Conservation (phyloP, 164 flowering plant species). For the Sedum album region DNA sequence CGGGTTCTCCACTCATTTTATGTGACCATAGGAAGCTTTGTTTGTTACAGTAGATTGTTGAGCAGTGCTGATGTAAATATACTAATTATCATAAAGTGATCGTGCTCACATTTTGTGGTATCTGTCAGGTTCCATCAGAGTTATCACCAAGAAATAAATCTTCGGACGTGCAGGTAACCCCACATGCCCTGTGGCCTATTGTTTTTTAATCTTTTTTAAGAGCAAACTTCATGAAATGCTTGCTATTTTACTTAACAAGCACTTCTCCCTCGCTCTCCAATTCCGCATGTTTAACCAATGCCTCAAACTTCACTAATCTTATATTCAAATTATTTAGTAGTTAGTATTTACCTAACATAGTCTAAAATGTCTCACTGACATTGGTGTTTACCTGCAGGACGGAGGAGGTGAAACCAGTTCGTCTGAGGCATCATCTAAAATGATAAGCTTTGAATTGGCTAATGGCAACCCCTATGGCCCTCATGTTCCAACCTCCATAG, state of each 20-base stretch:
- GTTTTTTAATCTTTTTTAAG: too few species aligned
- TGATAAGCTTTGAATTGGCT: constrained; percentile 76
- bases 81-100: not conserved
- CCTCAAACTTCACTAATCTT: too few species aligned
- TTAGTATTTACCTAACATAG: constrained; percentile 2
- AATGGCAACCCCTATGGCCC: constrained; percentile 57
- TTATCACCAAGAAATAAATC: constrained; percentile 30
- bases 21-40: not conserved
- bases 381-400: constrained; percentile 30
- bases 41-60: not conserved
- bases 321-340: too few species aligned
- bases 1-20: too few species aligned
- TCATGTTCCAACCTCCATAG: constrained; percentile 42
- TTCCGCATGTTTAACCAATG: too few species aligned
- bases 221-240: too few species aligned
- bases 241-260: too few species aligned
- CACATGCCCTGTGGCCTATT: too few species aligned
- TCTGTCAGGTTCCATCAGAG: constrained; percentile 62
- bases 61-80: not conserved
- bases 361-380: not conserved
- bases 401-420: constrained; percentile 28
- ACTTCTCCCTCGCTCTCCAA: too few species aligned
- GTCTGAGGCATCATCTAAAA: constrained; percentile 51
- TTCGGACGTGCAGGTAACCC: constrained; percentile 34
- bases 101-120: constrained; percentile 7